phyloP scores from a whole-genome alignment of 495 filamentous ascomycete species.

The Amniculicola lignicola region DNA sequence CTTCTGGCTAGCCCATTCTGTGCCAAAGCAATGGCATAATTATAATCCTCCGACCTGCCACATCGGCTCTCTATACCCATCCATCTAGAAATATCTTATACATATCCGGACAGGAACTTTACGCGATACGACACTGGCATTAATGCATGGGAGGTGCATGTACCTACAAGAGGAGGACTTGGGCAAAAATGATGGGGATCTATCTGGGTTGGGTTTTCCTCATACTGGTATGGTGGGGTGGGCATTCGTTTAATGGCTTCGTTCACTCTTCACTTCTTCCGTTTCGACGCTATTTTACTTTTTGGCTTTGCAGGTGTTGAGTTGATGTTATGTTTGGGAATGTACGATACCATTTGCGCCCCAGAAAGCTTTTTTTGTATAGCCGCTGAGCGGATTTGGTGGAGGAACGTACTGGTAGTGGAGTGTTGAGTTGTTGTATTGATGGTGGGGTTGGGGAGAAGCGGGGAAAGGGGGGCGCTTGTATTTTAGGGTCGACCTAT shows the following conservation, averaged over 20 bases:
- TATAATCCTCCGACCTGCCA: too few species aligned
- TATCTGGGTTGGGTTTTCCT: too few species aligned
- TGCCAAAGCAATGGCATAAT: slow-evolving; percentile 19
- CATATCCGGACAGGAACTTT: slow-evolving; percentile 3
- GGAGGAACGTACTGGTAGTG: too few species aligned
- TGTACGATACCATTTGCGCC: slow-evolving; percentile 31
- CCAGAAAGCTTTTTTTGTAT: background rate
- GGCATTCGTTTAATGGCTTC: background rate
- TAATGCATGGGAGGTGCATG: slow-evolving; percentile 20
- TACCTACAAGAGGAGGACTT: background rate
- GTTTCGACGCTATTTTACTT: background rate
- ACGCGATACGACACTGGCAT: slow-evolving; percentile 24
- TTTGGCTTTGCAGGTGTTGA: background rate
- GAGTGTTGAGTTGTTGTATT: too few species aligned
- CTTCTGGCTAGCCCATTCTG: slow-evolving; percentile 74
- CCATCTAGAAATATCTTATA: background rate
- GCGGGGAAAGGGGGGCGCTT: background rate
- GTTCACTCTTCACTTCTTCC: background rate
- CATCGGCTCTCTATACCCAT: background rate
- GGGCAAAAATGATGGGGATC: background rate
- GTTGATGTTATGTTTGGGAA: slow-evolving; percentile 7
- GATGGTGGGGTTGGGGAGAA: background rate
- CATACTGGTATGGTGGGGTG: background rate
- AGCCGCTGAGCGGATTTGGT: slow-evolving; percentile 24
- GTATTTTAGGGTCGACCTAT: too few species aligned